These are phyloP conservation scores for Excoecaria cochinchinensis DNA, from an alignment of 345 rosid species.

Conservation along the genomic window DNA sequence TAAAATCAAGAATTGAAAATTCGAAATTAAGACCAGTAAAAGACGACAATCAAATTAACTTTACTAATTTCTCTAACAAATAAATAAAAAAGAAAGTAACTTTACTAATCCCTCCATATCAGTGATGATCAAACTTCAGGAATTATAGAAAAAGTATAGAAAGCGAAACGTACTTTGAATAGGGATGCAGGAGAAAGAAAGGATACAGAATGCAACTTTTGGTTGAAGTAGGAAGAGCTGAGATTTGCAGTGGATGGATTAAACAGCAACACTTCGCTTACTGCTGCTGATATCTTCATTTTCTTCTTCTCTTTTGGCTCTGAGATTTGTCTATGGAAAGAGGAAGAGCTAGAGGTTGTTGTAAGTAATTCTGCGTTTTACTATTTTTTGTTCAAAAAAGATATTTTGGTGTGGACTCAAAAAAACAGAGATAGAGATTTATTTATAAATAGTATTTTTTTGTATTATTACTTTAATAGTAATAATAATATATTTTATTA, in stretches of 20 bases:
- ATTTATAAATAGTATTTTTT: too few relatives aligned
- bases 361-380: too few relatives aligned
- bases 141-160: background rate
- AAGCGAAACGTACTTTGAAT: constrained; percentile 38
- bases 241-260: constrained; percentile 38
- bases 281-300: constrained; percentile 42
- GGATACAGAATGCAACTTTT: constrained; percentile 27
- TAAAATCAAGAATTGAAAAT: background rate
- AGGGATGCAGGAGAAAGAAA: constrained; percentile 35
- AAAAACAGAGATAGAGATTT: too few relatives aligned
- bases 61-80: background rate
- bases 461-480: too few relatives aligned
- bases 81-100: background rate
- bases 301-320: background rate
- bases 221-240: constrained; percentile 14
- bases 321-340: too few relatives aligned
- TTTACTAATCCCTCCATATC: too few relatives aligned
- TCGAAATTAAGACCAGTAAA: background rate
- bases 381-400: too few relatives aligned
- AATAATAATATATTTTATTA: too few relatives aligned
- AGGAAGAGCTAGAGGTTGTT: too few relatives aligned
- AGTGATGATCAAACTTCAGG: too few relatives aligned
- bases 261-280: constrained; percentile 34
- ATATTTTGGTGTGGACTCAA: too few relatives aligned
- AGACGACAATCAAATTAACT: background rate